Evolutionary conservation across 139 green algal genomes (phyloP), one percentile per base, ranked within the genome.

Genomic region (Coccomyxa sp.): DNA sequence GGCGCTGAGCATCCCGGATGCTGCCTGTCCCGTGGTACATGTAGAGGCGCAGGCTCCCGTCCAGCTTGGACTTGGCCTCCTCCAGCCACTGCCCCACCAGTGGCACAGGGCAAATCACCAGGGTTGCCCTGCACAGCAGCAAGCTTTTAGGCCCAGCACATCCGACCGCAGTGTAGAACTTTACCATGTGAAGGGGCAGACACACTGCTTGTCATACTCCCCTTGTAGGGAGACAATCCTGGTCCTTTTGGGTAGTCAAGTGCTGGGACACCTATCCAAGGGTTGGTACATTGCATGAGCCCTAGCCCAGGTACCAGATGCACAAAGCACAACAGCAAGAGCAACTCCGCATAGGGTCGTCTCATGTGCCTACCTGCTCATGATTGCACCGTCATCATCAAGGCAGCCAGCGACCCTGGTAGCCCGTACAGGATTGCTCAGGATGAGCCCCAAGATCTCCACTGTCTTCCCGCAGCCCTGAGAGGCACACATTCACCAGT

Each of bases 391-490:
- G 5, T 27, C 55, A 22, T 31, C 6, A 44, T 24, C 18, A n/a
- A 29, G 33, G 24, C 12, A 55, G 73, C 31, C 39, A 40, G n/a
- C 37, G 0, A 10, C 44, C 44, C 18, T 33, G 44, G 14, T 34
- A 27, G 18, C 31, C 34, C 31, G 1, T 10, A 82, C 77, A 2
- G 88, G 91, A 79, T 86, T 85, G 64, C 80, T 76, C 37, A 95
- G 83, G 22, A 91, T 82, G 7, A 95, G 87, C 31, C 82, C 90
- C 38, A 92, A 79, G 10, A 90, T 70, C 70, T 91, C 85, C 16
- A 94, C 83, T 0, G 89, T 95, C 84, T 95, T 92, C 54, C 92
- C 92, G 68, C 94, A 80, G 24, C 90, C 92, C 91, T 71, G 64
- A 64, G 22, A 22, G 18, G n/a, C n/a, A n/a, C n/a, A n/a, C n/a